A percentile compares a stretch with the other conserved stretches of the same genome.
These are phyloP conservation scores for Neurospora sp. DNA, from an alignment of 495 filamentous ascomycete species.

Conservation along the genomic window DNA sequence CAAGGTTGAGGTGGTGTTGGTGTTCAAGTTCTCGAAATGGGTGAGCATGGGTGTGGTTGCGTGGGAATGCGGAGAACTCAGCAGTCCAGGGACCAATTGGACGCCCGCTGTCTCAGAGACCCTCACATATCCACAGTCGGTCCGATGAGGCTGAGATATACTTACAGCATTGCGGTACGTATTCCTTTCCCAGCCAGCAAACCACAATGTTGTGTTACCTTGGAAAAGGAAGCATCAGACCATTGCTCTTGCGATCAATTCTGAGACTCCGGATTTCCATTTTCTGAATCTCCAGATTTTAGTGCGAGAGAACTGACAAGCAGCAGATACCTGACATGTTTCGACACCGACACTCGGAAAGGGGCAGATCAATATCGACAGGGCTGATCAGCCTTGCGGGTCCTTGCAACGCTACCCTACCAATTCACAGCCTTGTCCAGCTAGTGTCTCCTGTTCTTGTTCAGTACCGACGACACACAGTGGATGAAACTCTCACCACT, in stretches of 20 bases:
- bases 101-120: constrained; percentile 16
- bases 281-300: neutral
- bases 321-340: neutral
- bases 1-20: neutral
- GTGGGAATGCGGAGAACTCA: constrained; percentile 19
- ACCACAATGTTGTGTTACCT: neutral
- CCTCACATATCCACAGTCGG: constrained; percentile 17
- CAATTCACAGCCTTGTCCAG: neutral
- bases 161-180: neutral
- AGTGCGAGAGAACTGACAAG: neutral
- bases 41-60: neutral
- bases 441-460: neutral
- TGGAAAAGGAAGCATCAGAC: neutral
- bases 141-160: constrained; percentile 21
- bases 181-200: neutral
- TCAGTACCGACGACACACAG: neutral
- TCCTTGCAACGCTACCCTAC: neutral
- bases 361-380: neutral
- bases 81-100: constrained; percentile 2
- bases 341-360: neutral
- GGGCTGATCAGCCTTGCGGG: neutral
- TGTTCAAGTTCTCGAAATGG: neutral
- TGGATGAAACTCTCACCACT: neutral
- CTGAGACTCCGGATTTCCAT: neutral
- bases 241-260: neutral